phyloP scores from a whole-genome alignment of 2,329 filamentous ascomycete genomes.

The Xylariaceae sp. region DNA sequence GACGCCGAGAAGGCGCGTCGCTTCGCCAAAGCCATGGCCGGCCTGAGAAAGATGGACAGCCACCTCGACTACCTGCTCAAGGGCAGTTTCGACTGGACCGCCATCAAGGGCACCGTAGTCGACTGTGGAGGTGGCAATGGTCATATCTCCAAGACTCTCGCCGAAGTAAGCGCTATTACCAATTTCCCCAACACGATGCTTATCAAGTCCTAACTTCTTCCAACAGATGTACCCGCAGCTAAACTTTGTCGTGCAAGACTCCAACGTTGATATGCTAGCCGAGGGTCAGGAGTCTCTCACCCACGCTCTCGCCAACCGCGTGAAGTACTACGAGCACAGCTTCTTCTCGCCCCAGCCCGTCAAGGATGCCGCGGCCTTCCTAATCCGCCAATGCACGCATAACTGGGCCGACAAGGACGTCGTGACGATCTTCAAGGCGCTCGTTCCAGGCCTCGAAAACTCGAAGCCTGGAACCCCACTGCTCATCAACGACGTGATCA shows the following conservation, averaged over 20 bases:
- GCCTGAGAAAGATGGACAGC: background rate
- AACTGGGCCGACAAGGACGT: constrained; percentile 14
- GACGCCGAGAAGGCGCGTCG: background rate
- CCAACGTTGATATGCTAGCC: constrained; percentile 17
- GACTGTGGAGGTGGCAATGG: constrained; percentile 21
- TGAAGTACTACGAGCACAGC: constrained; percentile 20
- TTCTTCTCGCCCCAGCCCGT: constrained; percentile 29
- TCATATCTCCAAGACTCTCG: constrained; percentile 16
- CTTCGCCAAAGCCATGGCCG: constrained; percentile 20
- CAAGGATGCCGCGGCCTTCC: constrained; percentile 17
- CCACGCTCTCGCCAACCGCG: constrained; percentile 12
- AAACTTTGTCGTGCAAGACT: constrained; percentile 26
- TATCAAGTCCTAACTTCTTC: background rate
- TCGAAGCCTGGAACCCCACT: constrained; percentile 7
- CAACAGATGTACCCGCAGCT: constrained; percentile 7
- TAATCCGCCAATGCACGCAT: constrained; percentile 26
- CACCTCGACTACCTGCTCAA: background rate
- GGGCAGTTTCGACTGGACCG: constrained; percentile 13
- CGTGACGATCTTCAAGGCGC: constrained; percentile 7
- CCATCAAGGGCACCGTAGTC: constrained; percentile 14
- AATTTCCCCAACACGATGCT: background rate
- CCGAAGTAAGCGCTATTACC: constrained; percentile 1
- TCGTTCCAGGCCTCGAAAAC: constrained; percentile 10
- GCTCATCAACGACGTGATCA: constrained; percentile 11
- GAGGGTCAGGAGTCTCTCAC: constrained; percentile 17